phyloP scores from a whole-genome alignment of 2,329 filamentous ascomycete species.

The Apiospora sp. region DNA sequence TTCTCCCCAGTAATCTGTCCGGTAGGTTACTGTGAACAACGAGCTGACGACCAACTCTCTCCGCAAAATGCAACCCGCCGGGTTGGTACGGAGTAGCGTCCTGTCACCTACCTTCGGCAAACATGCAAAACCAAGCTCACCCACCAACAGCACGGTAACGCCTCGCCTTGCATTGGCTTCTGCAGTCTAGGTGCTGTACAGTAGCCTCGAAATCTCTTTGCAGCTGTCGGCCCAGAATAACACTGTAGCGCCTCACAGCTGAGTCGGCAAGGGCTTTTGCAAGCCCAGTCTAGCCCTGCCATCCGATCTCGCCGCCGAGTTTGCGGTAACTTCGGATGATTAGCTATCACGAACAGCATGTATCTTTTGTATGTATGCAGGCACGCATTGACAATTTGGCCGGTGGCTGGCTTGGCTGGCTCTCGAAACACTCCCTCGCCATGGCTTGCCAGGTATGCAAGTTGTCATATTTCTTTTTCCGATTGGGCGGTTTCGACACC shows the following conservation, averaged over 20 bases:
- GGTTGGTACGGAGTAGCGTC: neutral
- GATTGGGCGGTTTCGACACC: neutral
- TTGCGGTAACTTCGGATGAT: neutral
- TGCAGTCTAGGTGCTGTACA: neutral
- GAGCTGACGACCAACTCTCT: neutral
- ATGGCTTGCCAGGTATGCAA: neutral
- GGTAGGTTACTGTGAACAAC: neutral
- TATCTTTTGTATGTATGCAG: neutral
- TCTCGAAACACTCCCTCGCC: slow-evolving; percentile 14
- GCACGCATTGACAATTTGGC: neutral
- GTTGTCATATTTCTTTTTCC: neutral
- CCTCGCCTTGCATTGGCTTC: neutral
- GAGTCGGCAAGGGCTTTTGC: neutral
- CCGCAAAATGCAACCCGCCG: slow-evolving; percentile 9
- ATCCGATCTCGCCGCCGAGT: neutral
- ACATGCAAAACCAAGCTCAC: neutral
- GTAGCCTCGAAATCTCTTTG: slow-evolving; percentile 1
- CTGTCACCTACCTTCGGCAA: neutral
- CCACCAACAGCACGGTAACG: neutral
- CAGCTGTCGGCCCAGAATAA: neutral
- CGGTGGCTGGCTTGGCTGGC: neutral
- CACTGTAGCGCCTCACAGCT: neutral
- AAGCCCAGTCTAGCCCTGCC: neutral
- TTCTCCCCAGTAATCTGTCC: neutral
- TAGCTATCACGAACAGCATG: neutral